Conservation (phyloP, 2,329 filamentous ascomycete genomes). For the Ophiostoma perfectum region DNA sequence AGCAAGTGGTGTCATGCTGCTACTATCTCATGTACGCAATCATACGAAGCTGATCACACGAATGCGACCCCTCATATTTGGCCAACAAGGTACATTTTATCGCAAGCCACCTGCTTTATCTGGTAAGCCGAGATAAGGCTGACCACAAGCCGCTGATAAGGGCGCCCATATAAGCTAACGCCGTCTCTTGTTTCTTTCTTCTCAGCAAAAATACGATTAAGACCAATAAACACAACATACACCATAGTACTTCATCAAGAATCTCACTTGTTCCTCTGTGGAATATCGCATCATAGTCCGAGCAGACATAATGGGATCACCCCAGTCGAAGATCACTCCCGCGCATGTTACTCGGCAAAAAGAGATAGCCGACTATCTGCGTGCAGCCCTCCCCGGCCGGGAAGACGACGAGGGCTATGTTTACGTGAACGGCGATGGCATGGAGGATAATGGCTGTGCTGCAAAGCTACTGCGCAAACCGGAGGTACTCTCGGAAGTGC, state of each 20-base stretch:
- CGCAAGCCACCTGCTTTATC: conserved; percentile 5
- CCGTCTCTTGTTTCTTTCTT: background rate
- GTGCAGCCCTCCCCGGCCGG: background rate
- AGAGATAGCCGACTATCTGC: background rate
- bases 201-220: too few species aligned
- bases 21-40: background rate
- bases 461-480: background rate
- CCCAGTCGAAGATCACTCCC: background rate
- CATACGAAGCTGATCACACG: background rate
- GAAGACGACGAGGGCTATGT: background rate
- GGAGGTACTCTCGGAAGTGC: background rate
- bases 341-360: background rate
- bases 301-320: background rate
- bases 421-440: background rate
- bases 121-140: background rate
- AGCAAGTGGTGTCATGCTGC: background rate
- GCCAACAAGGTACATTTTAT: background rate
- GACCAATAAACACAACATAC: too few species aligned
- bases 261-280: too few species aligned
- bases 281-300: too few species aligned
- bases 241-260: too few species aligned
- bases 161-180: background rate
- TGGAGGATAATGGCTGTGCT: background rate
- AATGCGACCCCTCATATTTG: background rate
- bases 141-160: background rate